Evolutionary conservation across 768 basidiomycete genomes (phyloP).

Genomic region (Boletus subparvulus): DNA sequence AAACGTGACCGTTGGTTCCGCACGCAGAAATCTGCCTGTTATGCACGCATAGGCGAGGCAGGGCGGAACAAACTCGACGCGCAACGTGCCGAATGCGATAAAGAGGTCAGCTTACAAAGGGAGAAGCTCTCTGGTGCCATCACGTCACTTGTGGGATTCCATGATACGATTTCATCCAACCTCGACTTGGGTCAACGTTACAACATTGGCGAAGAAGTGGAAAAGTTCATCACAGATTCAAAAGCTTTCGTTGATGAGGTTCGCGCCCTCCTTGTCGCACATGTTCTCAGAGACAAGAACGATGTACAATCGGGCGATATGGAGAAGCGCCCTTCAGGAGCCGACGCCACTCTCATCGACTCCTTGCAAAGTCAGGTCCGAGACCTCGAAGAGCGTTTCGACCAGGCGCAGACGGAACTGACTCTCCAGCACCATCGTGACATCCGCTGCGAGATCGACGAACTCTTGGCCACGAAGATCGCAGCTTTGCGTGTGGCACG

Average conservation of each 20-base stretch:
- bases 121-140: conserved; percentile 28
- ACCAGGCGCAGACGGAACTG: conserved; percentile 31
- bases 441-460: conserved; percentile 18
- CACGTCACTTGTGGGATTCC: conserved; percentile 21
- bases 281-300: conserved; percentile 16
- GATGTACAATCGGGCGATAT: conserved; percentile 1
- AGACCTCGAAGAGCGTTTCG: conserved; percentile 30
- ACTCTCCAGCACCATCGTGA: conserved; percentile 26
- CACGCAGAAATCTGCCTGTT: conserved; percentile 31
- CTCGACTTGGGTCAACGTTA: conserved; percentile 32
- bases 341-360: not conserved
- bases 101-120: conserved; percentile 19
- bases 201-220: conserved; percentile 19
- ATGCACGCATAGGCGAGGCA: conserved; percentile 31
- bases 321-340: not conserved
- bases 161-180: conserved; percentile 22
- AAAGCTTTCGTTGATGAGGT: conserved; percentile 26
- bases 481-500: conserved; percentile 22
- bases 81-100: conserved; percentile 29
- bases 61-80: conserved; percentile 30
- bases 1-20: conserved; percentile 31
- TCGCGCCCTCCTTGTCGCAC: conserved; percentile 25
- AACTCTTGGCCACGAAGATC: conserved; percentile 19
- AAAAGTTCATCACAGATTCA: conserved; percentile 25
- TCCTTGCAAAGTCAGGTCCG: conserved; percentile 18